Evolutionary conservation across 805 yeast species (phyloP), one percentile per base, ranked within the genome.

Genomic region (Maudiozyma barnettii): DNA sequence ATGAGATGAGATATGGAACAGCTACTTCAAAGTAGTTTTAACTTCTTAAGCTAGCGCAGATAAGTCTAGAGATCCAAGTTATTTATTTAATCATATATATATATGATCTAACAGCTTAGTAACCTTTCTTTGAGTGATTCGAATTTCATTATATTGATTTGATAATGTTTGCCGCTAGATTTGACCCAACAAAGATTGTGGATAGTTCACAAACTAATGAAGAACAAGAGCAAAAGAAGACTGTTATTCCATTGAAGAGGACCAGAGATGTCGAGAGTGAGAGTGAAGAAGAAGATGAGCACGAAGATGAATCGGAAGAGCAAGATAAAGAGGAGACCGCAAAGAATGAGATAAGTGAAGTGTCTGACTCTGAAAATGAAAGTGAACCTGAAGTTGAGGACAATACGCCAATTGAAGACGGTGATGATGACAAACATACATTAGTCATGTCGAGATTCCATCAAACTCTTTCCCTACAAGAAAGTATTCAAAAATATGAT

Each of bases 121-220:
- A n/a, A n/a, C n/a, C n/a, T n/a, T n/a, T 3, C 30, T 26, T 26
- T 26, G 30, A 26, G 8, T 26, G 10, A 26, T n/a, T n/a, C n/a
- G n/a, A n/a, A n/a, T n/a, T n/a, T n/a, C n/a, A n/a, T 12, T n/a
- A 5, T 8, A 14, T 31, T 13, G 10, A 31, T 5, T 14, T 6
- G 36, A 37, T 13, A 37, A 79, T 81, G 88, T 81, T 81, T 67
- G 84, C 84, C 8, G 74, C 76, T 14, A 69, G 87, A 60, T 81
- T 76, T 55, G 84, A 78, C 53, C 86, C 86, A 18, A 59, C 60
- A 38, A 57, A 51, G 23, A 58, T 63, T 3, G 49, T 45, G 2
- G 44, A 42, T 14, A 46, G 39, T 4, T 36, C 30, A 6, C 31
- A 39, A 8, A 22, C 38, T 19, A 18, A 37, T 20, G 46, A 48